phyloP scores from a whole-genome alignment of 495 filamentous ascomycete genomes.

The Pyrenula massariospora region DNA sequence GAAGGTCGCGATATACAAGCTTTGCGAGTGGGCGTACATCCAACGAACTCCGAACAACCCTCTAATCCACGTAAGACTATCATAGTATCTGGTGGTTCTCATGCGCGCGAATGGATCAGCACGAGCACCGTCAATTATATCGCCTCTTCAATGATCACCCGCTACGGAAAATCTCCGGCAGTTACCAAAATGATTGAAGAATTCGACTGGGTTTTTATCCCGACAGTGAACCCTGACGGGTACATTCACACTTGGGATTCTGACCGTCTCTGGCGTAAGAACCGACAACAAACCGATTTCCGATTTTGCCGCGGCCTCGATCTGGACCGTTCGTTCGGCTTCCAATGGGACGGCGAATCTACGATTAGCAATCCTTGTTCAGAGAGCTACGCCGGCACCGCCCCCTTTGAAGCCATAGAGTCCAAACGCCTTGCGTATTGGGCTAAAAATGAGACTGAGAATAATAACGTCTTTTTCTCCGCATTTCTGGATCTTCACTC shows the following conservation, averaged over 20 bases:
- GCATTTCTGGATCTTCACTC: conserved; percentile 87
- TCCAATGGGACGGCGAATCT: conserved; percentile 64
- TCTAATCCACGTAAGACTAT: conserved; percentile 56
- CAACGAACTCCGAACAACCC: conserved; percentile 24
- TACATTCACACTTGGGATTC: conserved; percentile 88
- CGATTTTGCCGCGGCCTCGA: conserved; percentile 81
- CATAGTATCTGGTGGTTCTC: conserved; percentile 71
- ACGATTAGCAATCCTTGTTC: conserved; percentile 74
- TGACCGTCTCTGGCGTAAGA: conserved; percentile 93
- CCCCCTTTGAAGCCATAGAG: conserved; percentile 77
- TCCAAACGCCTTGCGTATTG: conserved; percentile 65
- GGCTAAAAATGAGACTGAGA: conserved; percentile 70
- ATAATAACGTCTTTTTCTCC: conserved; percentile 59
- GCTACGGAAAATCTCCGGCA: conserved; percentile 52
- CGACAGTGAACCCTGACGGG: conserved; percentile 85
- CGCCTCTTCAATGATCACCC: conserved; percentile 78
- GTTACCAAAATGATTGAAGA: conserved; percentile 67
- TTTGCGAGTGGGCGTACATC: conserved; percentile 61
- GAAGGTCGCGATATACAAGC: conserved; percentile 80
- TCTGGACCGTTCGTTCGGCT: conserved; percentile 76
- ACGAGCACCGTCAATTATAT: conserved; percentile 85
- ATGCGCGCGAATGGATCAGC: conserved; percentile 94
- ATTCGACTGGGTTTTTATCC: conserved; percentile 83
- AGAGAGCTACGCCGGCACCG: conserved; percentile 77
- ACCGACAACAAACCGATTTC: conserved; percentile 71